Percentiles rank a stretch among this genome's conserved stretches.
phyloP scores from a whole-genome alignment of 768 basidiomycete species.

The Butyriboletus loyo region DNA sequence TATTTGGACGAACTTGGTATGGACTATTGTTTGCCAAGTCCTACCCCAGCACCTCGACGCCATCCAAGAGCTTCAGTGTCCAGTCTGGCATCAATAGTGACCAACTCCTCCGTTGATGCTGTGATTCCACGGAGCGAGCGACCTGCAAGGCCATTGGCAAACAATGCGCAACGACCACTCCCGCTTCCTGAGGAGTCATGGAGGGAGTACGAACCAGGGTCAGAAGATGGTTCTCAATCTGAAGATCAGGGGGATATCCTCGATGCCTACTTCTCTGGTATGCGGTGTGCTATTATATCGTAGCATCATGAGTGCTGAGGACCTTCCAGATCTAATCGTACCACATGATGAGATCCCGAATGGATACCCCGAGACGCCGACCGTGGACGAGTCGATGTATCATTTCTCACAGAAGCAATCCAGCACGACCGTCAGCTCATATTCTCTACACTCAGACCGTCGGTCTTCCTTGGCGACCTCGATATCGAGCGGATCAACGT shows the following conservation, averaged over 20 bases:
- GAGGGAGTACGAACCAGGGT: conserved; percentile 19
- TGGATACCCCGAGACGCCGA: conserved; percentile 23
- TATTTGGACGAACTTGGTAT: conserved; percentile 33
- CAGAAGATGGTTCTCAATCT: conserved; percentile 24
- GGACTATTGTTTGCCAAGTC: conserved; percentile 26
- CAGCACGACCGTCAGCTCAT: conserved; percentile 4
- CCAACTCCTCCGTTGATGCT: conserved; percentile 56
- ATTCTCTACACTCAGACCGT: conserved; percentile 10
- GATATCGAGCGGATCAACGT: conserved; percentile 38
- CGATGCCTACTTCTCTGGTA: conserved; percentile 43
- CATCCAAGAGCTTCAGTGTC: conserved; percentile 42
- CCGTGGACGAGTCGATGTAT: conserved; percentile 6
- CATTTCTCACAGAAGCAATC: conserved; percentile 8
- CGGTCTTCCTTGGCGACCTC: conserved; percentile 32
- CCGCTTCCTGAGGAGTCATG: conserved; percentile 18
- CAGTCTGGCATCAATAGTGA: conserved; percentile 57
- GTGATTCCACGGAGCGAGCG: conserved; percentile 43
- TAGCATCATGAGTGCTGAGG: not conserved
- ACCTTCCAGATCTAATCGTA: conserved; percentile 22
- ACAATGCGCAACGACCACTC: conserved; percentile 10
- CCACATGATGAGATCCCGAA: conserved; percentile 11
- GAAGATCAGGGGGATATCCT: conserved; percentile 37
- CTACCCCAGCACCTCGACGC: conserved; percentile 14
- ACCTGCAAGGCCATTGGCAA: conserved; percentile 7
- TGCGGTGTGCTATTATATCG: not conserved